Conservation (phyloP, 192 early-diverging fungal genomes). For the Rhizoclosmatium sp. region DNA sequence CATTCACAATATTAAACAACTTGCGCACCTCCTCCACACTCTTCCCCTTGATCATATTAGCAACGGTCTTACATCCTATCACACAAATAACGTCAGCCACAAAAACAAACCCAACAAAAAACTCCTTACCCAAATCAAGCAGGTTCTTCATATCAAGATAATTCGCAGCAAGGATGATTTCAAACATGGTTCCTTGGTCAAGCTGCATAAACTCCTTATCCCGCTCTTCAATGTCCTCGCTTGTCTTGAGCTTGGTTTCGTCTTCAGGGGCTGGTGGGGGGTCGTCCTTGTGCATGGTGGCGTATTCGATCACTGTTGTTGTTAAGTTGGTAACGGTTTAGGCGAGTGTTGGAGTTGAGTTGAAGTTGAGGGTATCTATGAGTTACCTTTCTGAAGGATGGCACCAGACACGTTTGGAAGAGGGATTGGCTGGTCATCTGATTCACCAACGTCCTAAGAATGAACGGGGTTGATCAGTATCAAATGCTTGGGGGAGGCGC, state of each 20-base stretch:
- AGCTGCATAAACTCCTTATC: slow-evolving; percentile 90
- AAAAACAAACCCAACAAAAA: background rate
- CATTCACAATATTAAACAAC: slow-evolving; percentile 92
- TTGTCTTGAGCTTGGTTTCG: slow-evolving; percentile 64
- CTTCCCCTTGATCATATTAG: slow-evolving; percentile 92
- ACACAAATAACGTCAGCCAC: background rate
- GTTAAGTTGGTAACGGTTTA: too few relatives aligned
- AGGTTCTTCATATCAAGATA: slow-evolving; percentile 70
- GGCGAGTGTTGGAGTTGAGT: background rate
- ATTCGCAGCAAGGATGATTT: slow-evolving; percentile 82
- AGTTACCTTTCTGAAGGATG: slow-evolving; percentile 73
- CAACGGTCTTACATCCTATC: slow-evolving; percentile 81
- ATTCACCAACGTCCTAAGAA: slow-evolving; percentile 49
- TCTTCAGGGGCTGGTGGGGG: slow-evolving; percentile 60
- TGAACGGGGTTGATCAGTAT: background rate
- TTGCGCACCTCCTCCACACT: slow-evolving; percentile 85
- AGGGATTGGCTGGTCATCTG: slow-evolving; percentile 65
- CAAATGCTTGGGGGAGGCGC: background rate
- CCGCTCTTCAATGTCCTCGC: slow-evolving; percentile 87
- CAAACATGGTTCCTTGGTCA: slow-evolving; percentile 94
- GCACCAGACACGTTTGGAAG: slow-evolving; percentile 91
- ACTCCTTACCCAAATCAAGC: slow-evolving; percentile 58
- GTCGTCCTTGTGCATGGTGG: slow-evolving; percentile 84
- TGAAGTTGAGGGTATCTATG: background rate
- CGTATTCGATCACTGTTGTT: slow-evolving; percentile 81